Evolutionary conservation across 2,329 filamentous ascomycete genomes (phyloP).

Genomic region (Pyrenochaeta sp.): DNA sequence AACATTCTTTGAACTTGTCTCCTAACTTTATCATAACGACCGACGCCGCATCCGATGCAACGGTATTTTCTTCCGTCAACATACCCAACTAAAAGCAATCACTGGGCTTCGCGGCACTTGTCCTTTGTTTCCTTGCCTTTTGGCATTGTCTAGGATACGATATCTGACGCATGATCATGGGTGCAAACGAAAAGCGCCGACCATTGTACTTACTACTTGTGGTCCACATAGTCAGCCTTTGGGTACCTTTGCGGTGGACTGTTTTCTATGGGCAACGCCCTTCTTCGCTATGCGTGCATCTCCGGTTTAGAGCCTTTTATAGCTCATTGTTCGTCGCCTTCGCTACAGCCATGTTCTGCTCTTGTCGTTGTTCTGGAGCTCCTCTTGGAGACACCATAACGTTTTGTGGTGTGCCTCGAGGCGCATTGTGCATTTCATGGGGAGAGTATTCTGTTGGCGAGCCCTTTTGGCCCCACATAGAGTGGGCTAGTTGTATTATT

Average conservation of each 20-base stretch:
- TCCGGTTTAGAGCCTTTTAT: not conserved
- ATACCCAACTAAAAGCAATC: constrained; percentile 30
- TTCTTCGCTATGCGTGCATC: constrained; percentile 9
- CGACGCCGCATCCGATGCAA: constrained; percentile 25
- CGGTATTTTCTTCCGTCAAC: constrained; percentile 25
- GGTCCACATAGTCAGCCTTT: constrained; percentile 22
- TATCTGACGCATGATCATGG: constrained; percentile 31
- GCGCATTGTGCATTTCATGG: not conserved
- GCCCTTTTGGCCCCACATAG: not conserved
- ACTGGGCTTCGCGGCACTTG: constrained; percentile 16
- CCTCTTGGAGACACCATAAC: not conserved
- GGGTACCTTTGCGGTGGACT: constrained; percentile 21
- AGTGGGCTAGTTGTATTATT: constrained; percentile 12
- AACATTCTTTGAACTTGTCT: constrained; percentile 8
- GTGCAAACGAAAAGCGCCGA: constrained; percentile 30
- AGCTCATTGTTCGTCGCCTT: constrained; percentile 7
- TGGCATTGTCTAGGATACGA: constrained; percentile 24
- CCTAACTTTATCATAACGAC: constrained; percentile 20
- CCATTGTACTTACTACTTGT: constrained; percentile 24
- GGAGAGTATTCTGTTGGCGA: not conserved
- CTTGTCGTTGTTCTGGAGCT: not conserved
- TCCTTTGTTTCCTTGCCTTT: constrained; percentile 15
- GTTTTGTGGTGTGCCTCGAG: not conserved
- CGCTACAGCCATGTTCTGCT: constrained; percentile 4
- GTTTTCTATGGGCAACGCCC: constrained; percentile 3